Base-by-base conservation (phyloP, 768 basidiomycete species). In the Symmetrospora coprosmae region DNA sequence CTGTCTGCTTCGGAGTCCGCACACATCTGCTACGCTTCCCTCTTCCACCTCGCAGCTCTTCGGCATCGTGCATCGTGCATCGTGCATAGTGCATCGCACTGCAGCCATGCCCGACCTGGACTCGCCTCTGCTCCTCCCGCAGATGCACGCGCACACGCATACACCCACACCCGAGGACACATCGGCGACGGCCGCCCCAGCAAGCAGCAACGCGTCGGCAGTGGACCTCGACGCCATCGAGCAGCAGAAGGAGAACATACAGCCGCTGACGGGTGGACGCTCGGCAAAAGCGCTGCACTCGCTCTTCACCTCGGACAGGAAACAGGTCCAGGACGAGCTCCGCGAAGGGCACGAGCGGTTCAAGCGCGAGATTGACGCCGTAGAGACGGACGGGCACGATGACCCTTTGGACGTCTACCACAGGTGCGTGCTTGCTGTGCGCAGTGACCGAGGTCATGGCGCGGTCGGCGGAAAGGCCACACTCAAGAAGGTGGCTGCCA, bases 401-500 rank as follows among this genome's bases (percentile, higher is more conserved):
- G 94, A 96, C 69, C 85, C 90, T 2, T 78, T 97, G 30, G 83
- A 85, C 0, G 80, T 83, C 0, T 94, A 91, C 66, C 79, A 86
- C 70, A 77, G 82, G 70, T 91, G 86, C 71, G 81, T 92, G 31
- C 17, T 25, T 5, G 8, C 31, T 9, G 34, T 11, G 8, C 13
- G 17, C n/a, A 8, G n/a, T n/a, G n/a, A n/a, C n/a, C n/a, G n/a
- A n/a, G n/a, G 13, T 34, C 28, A 39, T 19, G 35, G 30, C 19
- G 30, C 16, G 49, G 49, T 13, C 17, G 13, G 27, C 19, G 5
- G 8, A 30, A 49, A 27, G 35, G 9, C 17, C 35, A 87, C 60
- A 72, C 55, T 8, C 11, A 13, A 11, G 48, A 63, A 28, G 56
- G 63, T 1, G 30, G 62, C 25, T 1, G 6, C 0, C 1, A n/a